Evolutionary conservation across 1,284 basidiomycete species (phyloP).

Genomic region (Leccinum fallax): DNA sequence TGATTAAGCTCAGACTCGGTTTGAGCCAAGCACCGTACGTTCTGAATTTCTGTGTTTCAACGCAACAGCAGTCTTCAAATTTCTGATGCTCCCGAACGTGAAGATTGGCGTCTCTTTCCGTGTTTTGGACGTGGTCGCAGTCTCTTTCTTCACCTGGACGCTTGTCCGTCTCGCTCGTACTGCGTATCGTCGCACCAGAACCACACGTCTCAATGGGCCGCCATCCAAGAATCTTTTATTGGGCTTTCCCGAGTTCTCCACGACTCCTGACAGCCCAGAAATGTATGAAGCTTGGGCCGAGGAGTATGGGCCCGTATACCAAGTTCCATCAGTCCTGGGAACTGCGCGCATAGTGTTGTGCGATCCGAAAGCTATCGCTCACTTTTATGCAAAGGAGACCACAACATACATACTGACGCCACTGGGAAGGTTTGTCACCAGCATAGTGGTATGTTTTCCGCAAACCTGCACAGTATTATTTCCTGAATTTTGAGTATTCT

Average conservation of each 20-base stretch:
- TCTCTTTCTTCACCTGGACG: constrained; percentile 23
- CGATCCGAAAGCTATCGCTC: constrained; percentile 57
- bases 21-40: background rate
- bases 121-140: constrained; percentile 7
- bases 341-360: constrained; percentile 46
- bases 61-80: background rate
- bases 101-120: constrained; percentile 2
- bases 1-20: background rate
- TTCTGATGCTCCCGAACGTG: constrained; percentile 1
- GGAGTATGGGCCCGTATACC: constrained; percentile 52
- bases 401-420: constrained; percentile 47
- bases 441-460: constrained; percentile 44
- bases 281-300: constrained; percentile 45
- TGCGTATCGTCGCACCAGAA: constrained; percentile 10
- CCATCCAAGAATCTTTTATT: constrained; percentile 39
- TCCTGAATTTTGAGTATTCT: background rate
- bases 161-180: constrained; percentile 16
- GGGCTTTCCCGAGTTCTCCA: constrained; percentile 37
- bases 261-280: constrained; percentile 33
- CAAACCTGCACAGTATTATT: too few species aligned
- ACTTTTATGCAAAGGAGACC: constrained; percentile 57
- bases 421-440: constrained; percentile 43
- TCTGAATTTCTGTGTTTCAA: background rate
- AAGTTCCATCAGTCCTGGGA: constrained; percentile 47
- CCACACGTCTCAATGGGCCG: constrained; percentile 39